Base-by-base conservation (phyloP, 148 eudicot species). In the Salicornia ramosissima region DNA sequence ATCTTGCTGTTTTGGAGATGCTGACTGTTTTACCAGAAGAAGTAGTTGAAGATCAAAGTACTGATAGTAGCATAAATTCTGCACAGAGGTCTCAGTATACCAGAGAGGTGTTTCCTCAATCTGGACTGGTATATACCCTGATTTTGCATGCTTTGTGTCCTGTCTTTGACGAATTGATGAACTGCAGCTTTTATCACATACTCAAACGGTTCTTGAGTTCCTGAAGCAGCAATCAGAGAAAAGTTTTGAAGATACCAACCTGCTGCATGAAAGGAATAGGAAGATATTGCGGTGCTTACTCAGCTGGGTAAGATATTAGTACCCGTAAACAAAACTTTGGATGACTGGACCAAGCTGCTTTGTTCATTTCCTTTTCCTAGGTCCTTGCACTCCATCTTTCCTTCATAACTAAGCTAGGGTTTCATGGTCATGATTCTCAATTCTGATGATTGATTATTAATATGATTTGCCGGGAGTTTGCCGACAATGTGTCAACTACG, bases 1-100 rank as follows among this genome's bases (percentile, higher is more conserved):
- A 88, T 61, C 69, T 80, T 80, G 98, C 94, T 80, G 98, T 90
- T 33, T 70, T 93, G 77, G 98, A 93, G 83, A 84, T 90, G 94
- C 81, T 93, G 42, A 93, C 90, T 64, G 92, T 93, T 75, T 82
- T 93, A 75, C 98, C 98, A n/a, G 98, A 93, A 77, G 85, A 82
- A 80, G 87, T 85, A 56, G 72, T 90, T 47, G 98, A 93, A 71
- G 98, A 90, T 81, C 87, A 84, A 65, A 83, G 83, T 76, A 76
- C 83, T 75, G 84, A 86, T 76, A 75, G 74, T 72, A 65, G 67
- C 67, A 68, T 83, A 67, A 89, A 68, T 74, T 75, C 81, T 71
- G 86, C 87, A 72, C 85, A 84, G 58, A 79, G 96, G 78, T 73
- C 85, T 79, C 87, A 88, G 74, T 90, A 83, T 77, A 76, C 80